These are phyloP conservation scores for Rhodotorula sp. DNA, from an alignment of 1,284 basidiomycete species.

Conservation along the genomic window DNA sequence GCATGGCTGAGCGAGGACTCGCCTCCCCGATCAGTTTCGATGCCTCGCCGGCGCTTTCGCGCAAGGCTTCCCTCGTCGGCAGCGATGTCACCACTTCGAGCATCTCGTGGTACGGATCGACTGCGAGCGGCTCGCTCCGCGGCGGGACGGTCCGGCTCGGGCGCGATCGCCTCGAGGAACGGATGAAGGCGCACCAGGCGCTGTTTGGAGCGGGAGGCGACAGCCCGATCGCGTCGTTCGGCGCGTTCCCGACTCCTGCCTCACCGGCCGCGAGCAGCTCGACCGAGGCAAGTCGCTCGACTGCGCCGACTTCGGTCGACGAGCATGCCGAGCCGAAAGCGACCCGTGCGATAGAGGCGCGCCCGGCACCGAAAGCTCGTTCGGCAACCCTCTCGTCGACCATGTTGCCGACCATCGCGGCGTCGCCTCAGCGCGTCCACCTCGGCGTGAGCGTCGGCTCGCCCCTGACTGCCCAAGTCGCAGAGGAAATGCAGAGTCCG, in stretches of 20 bases:
- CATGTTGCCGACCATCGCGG: constrained; percentile 33
- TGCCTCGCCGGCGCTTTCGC: constrained; percentile 28
- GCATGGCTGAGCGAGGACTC: not conserved
- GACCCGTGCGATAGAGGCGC: constrained; percentile 20
- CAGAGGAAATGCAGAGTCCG: constrained; percentile 34
- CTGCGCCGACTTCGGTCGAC: not conserved
- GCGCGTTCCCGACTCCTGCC: constrained; percentile 6
- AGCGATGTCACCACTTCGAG: constrained; percentile 25
- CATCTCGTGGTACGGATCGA: constrained; percentile 34
- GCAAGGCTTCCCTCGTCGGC: constrained; percentile 31
- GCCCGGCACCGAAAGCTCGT: constrained; percentile 27
- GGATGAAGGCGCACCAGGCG: constrained; percentile 30
- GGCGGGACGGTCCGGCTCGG: constrained; percentile 21
- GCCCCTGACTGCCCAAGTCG: constrained; percentile 27
- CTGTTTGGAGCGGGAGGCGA: constrained; percentile 10
- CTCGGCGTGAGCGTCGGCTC: constrained; percentile 24
- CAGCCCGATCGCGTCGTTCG: constrained; percentile 11
- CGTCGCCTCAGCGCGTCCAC: constrained; percentile 3
- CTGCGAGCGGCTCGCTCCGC: constrained; percentile 16
- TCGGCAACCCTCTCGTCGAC: constrained; percentile 36
- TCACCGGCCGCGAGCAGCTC: not conserved
- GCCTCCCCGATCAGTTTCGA: not conserved
- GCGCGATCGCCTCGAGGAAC: constrained; percentile 29
- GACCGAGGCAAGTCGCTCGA: constrained; percentile 6
- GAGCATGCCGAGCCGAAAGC: not conserved